A percentile compares a stretch with the other conserved stretches of the same genome.
Evolutionary conservation across 257 asterid species (phyloP).

Genomic region (Asclepias syriaca): DNA sequence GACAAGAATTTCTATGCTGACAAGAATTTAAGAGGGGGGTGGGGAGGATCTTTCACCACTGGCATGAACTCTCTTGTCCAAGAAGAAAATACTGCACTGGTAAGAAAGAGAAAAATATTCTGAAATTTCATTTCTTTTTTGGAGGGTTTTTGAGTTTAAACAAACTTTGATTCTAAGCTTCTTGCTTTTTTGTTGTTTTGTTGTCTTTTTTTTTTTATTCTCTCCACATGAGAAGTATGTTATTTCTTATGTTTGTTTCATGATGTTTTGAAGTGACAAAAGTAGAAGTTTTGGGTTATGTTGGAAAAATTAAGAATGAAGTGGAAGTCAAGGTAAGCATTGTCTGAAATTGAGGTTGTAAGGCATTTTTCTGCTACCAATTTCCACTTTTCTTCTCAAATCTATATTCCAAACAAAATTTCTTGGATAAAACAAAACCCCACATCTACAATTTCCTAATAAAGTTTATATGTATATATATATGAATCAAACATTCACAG

Average conservation of each 20-base stretch:
- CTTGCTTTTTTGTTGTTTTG: conserved; percentile 2
- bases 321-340: conserved; percentile 32
- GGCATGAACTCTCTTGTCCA: conserved; percentile 14
- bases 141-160: neutral
- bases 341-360: conserved; percentile 7
- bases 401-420: neutral
- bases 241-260: neutral
- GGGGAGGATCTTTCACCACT: conserved; percentile 15
- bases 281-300: conserved; percentile 5
- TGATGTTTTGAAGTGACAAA: neutral
- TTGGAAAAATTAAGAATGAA: conserved; percentile 26
- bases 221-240: neutral
- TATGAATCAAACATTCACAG: no score
- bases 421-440: neutral
- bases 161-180: conserved; percentile 28
- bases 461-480: no score
- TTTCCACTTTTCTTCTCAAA: neutral
- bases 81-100: conserved; percentile 3
- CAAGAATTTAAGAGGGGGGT: conserved; percentile 33
- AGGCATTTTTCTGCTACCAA: neutral
- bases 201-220: conserved; percentile 12
- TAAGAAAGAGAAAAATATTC: neutral
- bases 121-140: neutral
- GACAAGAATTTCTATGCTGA: neutral
- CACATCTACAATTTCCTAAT: no score